phyloP scores from a whole-genome alignment of 306 rosid genomes.

The Acmispon strigosus region DNA sequence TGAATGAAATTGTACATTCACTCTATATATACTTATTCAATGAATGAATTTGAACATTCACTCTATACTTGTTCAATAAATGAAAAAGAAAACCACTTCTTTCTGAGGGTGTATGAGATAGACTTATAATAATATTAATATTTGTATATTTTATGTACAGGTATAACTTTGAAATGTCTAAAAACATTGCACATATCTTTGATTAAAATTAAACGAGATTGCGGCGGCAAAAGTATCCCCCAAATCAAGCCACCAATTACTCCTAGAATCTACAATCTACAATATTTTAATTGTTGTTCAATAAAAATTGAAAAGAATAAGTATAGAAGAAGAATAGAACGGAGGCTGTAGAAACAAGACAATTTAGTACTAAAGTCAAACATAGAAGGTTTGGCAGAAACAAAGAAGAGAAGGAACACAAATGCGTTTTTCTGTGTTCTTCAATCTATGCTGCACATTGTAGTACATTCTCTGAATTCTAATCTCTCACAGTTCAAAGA shows the following conservation, averaged over 20 bases:
- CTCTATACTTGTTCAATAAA: too few relatives aligned
- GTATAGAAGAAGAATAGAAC: neutral
- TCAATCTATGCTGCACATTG: slow-evolving; percentile 9
- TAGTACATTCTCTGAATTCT: slow-evolving; percentile 20
- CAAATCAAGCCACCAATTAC: slow-evolving; percentile 85
- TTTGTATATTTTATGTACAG: too few relatives aligned
- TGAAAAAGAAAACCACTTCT: too few relatives aligned
- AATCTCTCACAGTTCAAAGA: slow-evolving; percentile 22
- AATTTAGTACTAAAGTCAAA: neutral
- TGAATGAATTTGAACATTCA: too few relatives aligned
- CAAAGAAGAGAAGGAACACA: neutral
- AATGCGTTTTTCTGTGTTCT: slow-evolving; percentile 1
- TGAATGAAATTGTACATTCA: too few relatives aligned
- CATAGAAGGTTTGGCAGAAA: slow-evolving; percentile 2
- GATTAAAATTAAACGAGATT: slow-evolving; percentile 24
- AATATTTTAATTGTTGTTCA: slow-evolving; percentile 2
- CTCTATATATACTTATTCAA: too few relatives aligned
- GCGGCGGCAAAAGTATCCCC: slow-evolving; percentile 65
- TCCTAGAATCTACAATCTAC: slow-evolving; percentile 37
- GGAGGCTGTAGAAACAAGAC: slow-evolving; percentile 7
- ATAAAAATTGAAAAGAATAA: neutral
- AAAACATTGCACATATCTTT: too few relatives aligned
- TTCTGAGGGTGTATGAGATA: too few relatives aligned
- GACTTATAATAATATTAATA: too few relatives aligned
- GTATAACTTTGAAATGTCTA: too few relatives aligned